Evolutionary conservation across 768 basidiomycete genomes (phyloP).

Genomic region (Boletus edulis): DNA sequence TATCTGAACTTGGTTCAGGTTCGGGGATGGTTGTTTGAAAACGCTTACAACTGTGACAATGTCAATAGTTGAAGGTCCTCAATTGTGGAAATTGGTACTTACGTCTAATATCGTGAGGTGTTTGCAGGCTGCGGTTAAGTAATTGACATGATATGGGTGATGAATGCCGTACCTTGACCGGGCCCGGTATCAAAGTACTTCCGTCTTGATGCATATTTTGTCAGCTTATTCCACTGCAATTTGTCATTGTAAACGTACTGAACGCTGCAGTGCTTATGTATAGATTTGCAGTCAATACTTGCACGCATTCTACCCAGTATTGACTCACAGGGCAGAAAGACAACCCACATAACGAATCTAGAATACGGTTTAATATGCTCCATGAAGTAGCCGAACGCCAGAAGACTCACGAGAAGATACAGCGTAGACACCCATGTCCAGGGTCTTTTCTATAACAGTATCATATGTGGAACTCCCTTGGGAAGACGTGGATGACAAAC

Average conservation of each 20-base stretch:
- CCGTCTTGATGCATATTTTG: not conserved
- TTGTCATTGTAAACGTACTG: not conserved
- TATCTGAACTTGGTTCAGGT: no score
- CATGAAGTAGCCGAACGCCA: not conserved
- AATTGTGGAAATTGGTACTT: not conserved
- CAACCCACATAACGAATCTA: slow-evolving; percentile 2
- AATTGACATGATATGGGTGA: no score
- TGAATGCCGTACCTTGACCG: not conserved
- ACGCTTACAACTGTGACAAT: not conserved
- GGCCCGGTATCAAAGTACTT: not conserved
- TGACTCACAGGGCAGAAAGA: not conserved
- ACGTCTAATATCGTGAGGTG: not conserved
- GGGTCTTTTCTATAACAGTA: not conserved
- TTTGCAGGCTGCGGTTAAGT: not conserved
- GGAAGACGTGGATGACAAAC: not conserved
- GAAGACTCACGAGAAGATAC: no score
- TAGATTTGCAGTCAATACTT: not conserved
- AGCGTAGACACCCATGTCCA: not conserved
- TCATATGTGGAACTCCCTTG: not conserved
- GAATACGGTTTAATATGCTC: not conserved
- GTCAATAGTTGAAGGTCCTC: not conserved
- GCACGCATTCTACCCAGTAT: not conserved
- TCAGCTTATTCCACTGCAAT: not conserved
- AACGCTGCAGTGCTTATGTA: not conserved
- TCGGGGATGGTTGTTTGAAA: not conserved